Evolutionary conservation across 2,329 filamentous ascomycete species (phyloP), one percentile per base, ranked within the genome.

Genomic region (Colletotrichum falcatum): DNA sequence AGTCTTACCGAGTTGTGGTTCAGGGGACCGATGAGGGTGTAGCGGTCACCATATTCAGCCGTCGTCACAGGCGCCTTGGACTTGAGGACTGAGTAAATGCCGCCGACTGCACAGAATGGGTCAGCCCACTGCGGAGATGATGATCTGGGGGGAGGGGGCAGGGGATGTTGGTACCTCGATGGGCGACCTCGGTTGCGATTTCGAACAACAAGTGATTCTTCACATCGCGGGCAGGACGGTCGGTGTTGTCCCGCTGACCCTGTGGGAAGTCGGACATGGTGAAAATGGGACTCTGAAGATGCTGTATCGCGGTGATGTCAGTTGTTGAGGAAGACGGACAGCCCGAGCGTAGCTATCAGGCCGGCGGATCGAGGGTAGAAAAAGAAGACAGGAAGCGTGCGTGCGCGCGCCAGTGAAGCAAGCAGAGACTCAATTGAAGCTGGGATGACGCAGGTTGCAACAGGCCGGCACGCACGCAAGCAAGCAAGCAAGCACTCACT

Each of bases 21-120:
- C 79, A 97, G 90, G 69, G 96, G 96, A 2, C 96, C 96, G 80
- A 99, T 95, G 74, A 98, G 89, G 35, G 94, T 97, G 83, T 99
- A 99, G 75, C 94, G 90, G 71, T 97, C 94, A 82, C 96, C 96
- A 96, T 98, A 99, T 83, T 99, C 96, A 72, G 94, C 94, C 0
- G 95, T 98, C 53, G 96, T 98, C 72, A 98, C 96, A 61, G 96
- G 95, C 46, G 96, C 95, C 83, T 99, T 99, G 72, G 96, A 99
- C 83, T 99, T 99, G 83, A 99, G 91, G 74, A 99, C 96, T 20
- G 95, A 98, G 87, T 99, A 99, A 84, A 99, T 99, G 77, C 96
- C 96, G 79, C 96, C 96, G 72, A 99, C 96, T 97, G 53, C 51
- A 68, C 23, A 65, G n/a, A 61, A 71, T 59, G 71, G 61, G 73